Percentiles rank a stretch among this genome's conserved stretches.
These are phyloP conservation scores for Penicillium digitatum DNA, from an alignment of 2,329 filamentous ascomycete genomes.

Conservation along the genomic window DNA sequence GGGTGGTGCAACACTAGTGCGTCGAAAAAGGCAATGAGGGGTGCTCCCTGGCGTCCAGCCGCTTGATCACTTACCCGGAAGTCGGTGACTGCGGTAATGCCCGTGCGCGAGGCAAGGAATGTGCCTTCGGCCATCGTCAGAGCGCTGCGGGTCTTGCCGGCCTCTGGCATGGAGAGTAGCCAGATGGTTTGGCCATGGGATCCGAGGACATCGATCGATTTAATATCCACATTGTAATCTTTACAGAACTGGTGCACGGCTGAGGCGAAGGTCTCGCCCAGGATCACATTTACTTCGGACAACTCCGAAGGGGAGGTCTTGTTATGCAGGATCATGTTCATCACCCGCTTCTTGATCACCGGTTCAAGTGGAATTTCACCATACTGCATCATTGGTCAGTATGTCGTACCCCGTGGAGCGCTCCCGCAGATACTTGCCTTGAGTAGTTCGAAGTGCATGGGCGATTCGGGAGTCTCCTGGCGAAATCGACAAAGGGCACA, in stretches of 20 bases:
- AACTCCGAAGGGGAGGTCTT: constrained; percentile 52
- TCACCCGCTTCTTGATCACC: constrained; percentile 54
- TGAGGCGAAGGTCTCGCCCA: constrained; percentile 55
- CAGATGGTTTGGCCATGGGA: constrained; percentile 60
- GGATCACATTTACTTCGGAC: constrained; percentile 55
- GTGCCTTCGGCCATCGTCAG: constrained; percentile 57
- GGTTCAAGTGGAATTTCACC: constrained; percentile 54
- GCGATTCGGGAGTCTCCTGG: constrained; percentile 50
- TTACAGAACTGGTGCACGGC: constrained; percentile 51
- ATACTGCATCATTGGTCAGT: constrained; percentile 39
- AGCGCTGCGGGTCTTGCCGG: constrained; percentile 46
- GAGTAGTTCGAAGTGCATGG: constrained; percentile 57
- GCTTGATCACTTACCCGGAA: constrained; percentile 57
- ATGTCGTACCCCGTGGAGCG: background rate
- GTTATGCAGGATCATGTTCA: constrained; percentile 56
- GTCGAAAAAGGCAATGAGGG: constrained; percentile 57
- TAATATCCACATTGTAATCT: constrained; percentile 42
- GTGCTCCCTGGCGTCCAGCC: constrained; percentile 53
- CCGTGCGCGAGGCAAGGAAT: constrained; percentile 53
- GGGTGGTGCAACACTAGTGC: constrained; percentile 55
- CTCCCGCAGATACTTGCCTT: constrained; percentile 16
- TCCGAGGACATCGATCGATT: constrained; percentile 53
- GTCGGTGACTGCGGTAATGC: constrained; percentile 57
- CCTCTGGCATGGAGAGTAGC: constrained; percentile 52
- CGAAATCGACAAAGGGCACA: constrained; percentile 56